Evolutionary conservation across 371 early-diverging fungal species (phyloP).

Genomic region (Batkoa obscura): DNA sequence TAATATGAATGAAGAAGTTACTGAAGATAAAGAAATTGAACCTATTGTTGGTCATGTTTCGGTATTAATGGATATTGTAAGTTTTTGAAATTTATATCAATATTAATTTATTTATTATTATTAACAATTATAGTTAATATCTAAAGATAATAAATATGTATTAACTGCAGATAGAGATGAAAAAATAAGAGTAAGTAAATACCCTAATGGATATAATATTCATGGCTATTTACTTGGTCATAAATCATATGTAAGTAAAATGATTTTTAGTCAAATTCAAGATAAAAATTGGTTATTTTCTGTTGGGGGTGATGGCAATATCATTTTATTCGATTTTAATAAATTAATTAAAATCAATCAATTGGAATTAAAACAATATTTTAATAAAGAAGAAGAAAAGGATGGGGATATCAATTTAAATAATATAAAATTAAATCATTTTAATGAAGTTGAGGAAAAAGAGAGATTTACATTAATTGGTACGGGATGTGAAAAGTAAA

Average conservation of each 20-base stretch:
- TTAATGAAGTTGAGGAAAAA: too few relatives aligned
- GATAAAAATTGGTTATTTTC: slow-evolving; percentile 29
- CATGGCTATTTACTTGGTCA: slow-evolving; percentile 83
- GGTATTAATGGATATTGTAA: slow-evolving; percentile 70
- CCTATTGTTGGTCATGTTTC: slow-evolving; percentile 87
- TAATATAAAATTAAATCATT: too few relatives aligned
- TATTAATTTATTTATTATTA: background rate
- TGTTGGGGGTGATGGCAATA: slow-evolving; percentile 70
- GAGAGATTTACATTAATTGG: too few relatives aligned
- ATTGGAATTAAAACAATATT: background rate
- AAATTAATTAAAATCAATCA: slow-evolving; percentile 13
- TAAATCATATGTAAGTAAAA: slow-evolving; percentile 32
- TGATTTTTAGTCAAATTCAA: background rate
- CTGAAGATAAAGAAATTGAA: slow-evolving; percentile 9
- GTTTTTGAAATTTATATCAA: background rate
- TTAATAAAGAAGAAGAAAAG: background rate
- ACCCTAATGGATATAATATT: slow-evolving; percentile 76
- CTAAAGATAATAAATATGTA: slow-evolving; percentile 36
- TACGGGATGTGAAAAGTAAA: too few relatives aligned
- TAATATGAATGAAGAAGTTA: background rate
- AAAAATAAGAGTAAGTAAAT: slow-evolving; percentile 76
- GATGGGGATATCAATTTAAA: too few relatives aligned
- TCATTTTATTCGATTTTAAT: slow-evolving; percentile 58
- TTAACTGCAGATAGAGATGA: slow-evolving; percentile 92
- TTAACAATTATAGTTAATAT: slow-evolving; percentile 17